Conservation (phyloP, 495 filamentous ascomycete species). For the Lasiosphaeria hispida region DNA sequence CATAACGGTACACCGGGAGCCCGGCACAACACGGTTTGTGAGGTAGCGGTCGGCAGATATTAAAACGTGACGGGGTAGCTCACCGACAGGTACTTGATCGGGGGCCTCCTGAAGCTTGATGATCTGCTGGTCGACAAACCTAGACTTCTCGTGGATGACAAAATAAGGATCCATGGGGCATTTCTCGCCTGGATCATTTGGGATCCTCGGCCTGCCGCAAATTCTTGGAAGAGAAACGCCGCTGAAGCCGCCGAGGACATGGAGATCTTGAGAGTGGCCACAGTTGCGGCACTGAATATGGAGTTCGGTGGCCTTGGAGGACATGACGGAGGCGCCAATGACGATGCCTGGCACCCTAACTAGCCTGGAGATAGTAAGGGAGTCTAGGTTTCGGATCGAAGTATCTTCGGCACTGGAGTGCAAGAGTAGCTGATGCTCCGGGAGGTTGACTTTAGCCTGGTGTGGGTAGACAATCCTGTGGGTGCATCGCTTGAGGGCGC, state of each 20-base stretch:
- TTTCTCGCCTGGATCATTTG: conserved; percentile 58
- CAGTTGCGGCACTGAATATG: conserved; percentile 89
- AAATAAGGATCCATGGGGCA: conserved; percentile 96
- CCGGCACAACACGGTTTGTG: conserved; percentile 93
- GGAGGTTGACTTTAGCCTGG: conserved; percentile 65
- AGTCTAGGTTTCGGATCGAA: conserved; percentile 91
- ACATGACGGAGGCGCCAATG: conserved; percentile 94
- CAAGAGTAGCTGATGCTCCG: conserved; percentile 92
- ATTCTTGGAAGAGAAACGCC: conserved; percentile 78
- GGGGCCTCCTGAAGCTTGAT: conserved; percentile 98
- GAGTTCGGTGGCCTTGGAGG: conserved; percentile 87
- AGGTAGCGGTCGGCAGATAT: conserved; percentile 95
- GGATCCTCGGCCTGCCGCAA: conserved; percentile 61
- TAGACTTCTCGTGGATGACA: conserved; percentile 88
- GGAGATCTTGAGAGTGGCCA: conserved; percentile 65
- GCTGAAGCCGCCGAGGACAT: conserved; percentile 78
- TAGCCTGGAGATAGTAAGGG: conserved; percentile 88
- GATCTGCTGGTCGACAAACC: conserved; percentile 97
- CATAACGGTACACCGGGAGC: conserved; percentile 91
- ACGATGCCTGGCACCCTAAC: conserved; percentile 97
- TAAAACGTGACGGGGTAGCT: conserved; percentile 90
- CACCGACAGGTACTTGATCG: conserved; percentile 96
- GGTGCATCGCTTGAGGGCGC: conserved; percentile 84
- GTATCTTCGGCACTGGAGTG: conserved; percentile 87
- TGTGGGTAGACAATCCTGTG: conserved; percentile 82